Base-by-base conservation (phyloP, 2,329 filamentous ascomycete species). In the Hymenoscyphus occultus region DNA sequence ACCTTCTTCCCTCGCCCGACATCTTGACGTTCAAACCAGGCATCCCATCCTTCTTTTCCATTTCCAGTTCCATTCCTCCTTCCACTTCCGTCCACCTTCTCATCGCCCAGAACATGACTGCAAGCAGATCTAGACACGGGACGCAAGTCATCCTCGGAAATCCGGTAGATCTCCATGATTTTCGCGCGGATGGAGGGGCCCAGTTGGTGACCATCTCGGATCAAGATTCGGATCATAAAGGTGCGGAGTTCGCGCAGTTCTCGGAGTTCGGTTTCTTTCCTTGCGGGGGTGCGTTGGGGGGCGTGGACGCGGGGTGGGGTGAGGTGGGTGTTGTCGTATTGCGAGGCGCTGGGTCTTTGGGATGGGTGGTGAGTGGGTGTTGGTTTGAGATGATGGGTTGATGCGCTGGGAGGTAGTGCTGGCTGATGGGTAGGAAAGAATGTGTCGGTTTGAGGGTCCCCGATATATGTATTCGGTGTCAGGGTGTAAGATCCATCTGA, bases 131-230 rank as follows among this genome's bases (percentile, higher is more conserved):
- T 14, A 42, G 9, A 42, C 9, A 1, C 61, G 0, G 66, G 68
- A 39, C 64, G 62, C 0, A 74, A 63, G 59, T 74, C 71, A 4
- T 35, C 13, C 22, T 73, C 67, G 1, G 39, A 32, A 31, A 74
- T 73, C 6, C 62, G 42, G 39, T 74, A 74, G 0, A 69, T 42
- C 13, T 69, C 67, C 71, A 74, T 72, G 58, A 74, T 70, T 1
- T 65, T 60, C 1, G 13, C 22, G 1, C 72, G 56, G 3, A 73
- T 48, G 39, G 70, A 69, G 6, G 56, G 56, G 2, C 69, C 70
- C 19, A 74, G 69, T 10, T 65, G 60, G 35, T 69, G 58, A 13
- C 69, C 68, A 64, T 73, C 71, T 1, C 61, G 56, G 19, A 72
- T 73, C 56, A 74, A 62, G 61, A 71, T 70, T 1, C 59, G 31